Evolutionary conservation across 441 rosid species (phyloP).

Genomic region (Gossypium schwendimanii): DNA sequence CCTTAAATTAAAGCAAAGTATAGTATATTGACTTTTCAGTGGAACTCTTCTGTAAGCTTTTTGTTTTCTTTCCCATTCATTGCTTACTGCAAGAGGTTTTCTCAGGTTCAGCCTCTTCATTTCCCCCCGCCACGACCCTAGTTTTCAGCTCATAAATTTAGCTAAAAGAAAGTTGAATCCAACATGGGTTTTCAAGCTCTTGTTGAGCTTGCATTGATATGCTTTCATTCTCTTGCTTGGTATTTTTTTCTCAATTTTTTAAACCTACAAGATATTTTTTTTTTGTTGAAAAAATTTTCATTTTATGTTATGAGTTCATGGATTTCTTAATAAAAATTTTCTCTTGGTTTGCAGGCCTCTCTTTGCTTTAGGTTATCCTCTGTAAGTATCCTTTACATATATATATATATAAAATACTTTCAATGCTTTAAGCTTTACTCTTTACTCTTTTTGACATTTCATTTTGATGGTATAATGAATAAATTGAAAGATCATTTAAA

Average conservation of each 20-base stretch:
- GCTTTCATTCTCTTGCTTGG: constrained; percentile 24
- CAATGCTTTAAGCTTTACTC: neutral
- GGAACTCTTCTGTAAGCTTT: neutral
- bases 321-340: neutral
- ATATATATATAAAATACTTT: neutral
- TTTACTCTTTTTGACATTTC: neutral
- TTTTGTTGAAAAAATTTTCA: neutral
- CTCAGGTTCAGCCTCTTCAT: neutral
- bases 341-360: constrained; percentile 21
- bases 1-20: too few relatives aligned
- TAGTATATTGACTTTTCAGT: neutral
- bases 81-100: constrained; percentile 3
- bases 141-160: neutral
- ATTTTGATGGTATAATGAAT: neutral
- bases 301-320: neutral
- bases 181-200: constrained; percentile 14
- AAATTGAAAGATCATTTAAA: constrained; percentile 1
- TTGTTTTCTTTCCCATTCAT: neutral
- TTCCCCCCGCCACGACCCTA: neutral
- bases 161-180: neutral
- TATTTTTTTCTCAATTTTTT: neutral
- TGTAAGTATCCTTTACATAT: constrained; percentile 19
- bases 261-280: neutral
- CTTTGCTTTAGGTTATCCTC: constrained; percentile 27
- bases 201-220: constrained; percentile 10